Evolutionary conservation across 2,329 filamentous ascomycete genomes (phyloP).

Genomic region (Arthrobotrys iridis): DNA sequence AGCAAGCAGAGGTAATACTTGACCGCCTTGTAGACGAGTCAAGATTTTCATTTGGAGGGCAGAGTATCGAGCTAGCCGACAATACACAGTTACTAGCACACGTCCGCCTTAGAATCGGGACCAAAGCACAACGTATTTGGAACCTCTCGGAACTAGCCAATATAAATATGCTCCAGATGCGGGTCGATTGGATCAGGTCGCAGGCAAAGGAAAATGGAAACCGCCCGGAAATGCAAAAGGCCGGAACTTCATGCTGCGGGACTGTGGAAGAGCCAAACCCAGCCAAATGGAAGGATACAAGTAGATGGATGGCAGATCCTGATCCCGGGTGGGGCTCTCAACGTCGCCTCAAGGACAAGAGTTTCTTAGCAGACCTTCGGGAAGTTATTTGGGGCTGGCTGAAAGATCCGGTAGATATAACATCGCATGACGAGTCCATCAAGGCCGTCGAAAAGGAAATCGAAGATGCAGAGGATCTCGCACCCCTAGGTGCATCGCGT

Average conservation of each 20-base stretch:
- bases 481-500: no score
- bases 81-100: background rate
- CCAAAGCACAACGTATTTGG: background rate
- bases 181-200: background rate
- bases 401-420: background rate
- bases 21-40: background rate
- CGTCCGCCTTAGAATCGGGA: background rate
- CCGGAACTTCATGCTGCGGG: no score
- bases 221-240: background rate
- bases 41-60: background rate
- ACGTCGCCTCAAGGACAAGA: background rate
- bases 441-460: background rate
- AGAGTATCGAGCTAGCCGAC: background rate
- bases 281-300: no score
- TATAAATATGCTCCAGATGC: background rate
- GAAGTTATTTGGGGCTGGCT: background rate
- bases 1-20: background rate
- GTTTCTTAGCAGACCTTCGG: background rate
- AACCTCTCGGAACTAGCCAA: background rate
- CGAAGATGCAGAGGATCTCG: background rate
- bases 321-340: background rate
- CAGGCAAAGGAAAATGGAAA: background rate
- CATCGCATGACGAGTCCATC: background rate
- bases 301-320: no score
- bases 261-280: no score